Evolutionary conservation across 768 basidiomycete genomes (phyloP).

Genomic region (Neoboletus magnificus): DNA sequence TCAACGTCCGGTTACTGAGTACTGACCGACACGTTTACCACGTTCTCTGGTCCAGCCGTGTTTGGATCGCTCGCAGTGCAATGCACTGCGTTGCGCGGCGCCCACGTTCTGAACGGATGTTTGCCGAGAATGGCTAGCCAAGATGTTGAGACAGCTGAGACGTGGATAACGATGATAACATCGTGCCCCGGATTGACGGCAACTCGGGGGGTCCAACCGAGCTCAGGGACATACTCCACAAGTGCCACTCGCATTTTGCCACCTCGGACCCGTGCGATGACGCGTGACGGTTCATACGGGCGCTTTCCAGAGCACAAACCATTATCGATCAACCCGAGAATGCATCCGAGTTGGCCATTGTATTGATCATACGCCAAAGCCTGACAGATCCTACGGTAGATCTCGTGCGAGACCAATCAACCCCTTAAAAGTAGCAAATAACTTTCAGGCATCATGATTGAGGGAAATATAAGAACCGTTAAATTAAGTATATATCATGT

Average conservation of each 20-base stretch:
- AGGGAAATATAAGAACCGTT: no score
- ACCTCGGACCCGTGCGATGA: no score
- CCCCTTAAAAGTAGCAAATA: no score
- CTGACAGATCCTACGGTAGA: no score
- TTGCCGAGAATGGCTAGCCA: neutral
- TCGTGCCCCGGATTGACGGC: neutral
- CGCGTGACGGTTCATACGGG: neutral
- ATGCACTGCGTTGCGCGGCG: neutral
- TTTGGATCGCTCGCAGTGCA: neutral
- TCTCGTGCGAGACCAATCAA: no score
- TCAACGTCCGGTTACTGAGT: neutral
- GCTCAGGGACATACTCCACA: neutral
- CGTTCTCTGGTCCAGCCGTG: neutral
- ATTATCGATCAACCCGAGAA: neutral
- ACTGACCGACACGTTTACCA: slow-evolving; percentile 3
- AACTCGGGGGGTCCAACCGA: neutral
- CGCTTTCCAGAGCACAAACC: neutral
- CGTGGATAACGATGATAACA: neutral
- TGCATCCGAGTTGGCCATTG: neutral
- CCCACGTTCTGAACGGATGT: slow-evolving; percentile 7
- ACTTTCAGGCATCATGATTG: no score
- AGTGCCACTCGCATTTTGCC: neutral
- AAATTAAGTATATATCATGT: no score
- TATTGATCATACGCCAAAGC: neutral
- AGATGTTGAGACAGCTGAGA: neutral